A percentile compares a stretch with the other conserved stretches of the same genome.
These are phyloP conservation scores for Kwoniella heveanensis DNA, from an alignment of 768 basidiomycete genomes.

Conservation along the genomic window DNA sequence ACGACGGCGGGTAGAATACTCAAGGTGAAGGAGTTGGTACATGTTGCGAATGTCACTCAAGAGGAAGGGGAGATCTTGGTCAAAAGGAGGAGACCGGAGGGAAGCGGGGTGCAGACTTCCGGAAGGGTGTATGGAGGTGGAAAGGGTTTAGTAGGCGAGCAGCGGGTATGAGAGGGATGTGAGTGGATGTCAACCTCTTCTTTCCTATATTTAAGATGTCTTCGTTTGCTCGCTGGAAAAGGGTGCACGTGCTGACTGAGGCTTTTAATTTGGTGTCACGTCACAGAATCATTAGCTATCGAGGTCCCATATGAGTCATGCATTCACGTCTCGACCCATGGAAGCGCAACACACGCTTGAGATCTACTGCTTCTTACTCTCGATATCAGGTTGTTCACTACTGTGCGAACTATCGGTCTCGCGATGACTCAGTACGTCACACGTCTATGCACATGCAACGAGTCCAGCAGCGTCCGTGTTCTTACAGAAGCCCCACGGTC, in stretches of 20 bases:
- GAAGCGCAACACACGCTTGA: too few relatives aligned
- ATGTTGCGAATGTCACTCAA: conserved; percentile 78
- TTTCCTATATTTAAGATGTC: too few relatives aligned
- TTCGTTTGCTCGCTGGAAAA: too few relatives aligned
- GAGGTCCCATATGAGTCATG: too few relatives aligned
- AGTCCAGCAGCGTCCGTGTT: background rate
- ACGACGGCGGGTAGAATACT: conserved; percentile 84
- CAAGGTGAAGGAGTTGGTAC: conserved; percentile 81
- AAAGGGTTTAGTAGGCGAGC: conserved; percentile 11
- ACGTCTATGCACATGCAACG: too few relatives aligned
- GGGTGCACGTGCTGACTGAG: too few relatives aligned
- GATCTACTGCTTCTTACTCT: too few relatives aligned
- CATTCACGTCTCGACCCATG: too few relatives aligned
- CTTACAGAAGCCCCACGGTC: background rate
- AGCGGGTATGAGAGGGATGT: background rate
- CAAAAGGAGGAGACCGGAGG: conserved; percentile 42
- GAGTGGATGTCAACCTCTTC: background rate
- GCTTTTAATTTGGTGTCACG: too few relatives aligned
- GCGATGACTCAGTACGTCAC: too few relatives aligned
- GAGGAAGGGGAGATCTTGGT: conserved; percentile 37
- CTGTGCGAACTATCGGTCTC: too few relatives aligned
- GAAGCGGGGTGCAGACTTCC: conserved; percentile 39
- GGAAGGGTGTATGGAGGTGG: conserved; percentile 39
- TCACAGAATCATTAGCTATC: too few relatives aligned
- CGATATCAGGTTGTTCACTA: background rate